Evolutionary conservation across 306 rosid genomes (phyloP).

Genomic region (Cajanus cajan): DNA sequence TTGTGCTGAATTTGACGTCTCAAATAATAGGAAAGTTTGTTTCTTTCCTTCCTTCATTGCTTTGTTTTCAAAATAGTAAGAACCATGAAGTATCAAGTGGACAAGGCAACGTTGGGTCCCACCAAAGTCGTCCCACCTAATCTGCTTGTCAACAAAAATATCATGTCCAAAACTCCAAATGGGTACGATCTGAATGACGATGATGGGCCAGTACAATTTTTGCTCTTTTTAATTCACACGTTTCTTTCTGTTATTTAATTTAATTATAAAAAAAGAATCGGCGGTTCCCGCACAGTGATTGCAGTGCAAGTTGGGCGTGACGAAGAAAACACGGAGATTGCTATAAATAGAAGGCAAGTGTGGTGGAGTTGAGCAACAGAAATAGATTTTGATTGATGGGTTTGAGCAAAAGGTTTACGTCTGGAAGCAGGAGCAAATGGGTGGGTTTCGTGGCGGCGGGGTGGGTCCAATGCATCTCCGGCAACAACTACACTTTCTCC

Average conservation of each 20-base stretch:
- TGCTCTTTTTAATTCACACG: background rate
- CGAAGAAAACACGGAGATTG: no score
- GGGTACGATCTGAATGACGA: background rate
- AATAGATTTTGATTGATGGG: background rate
- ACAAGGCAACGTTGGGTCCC: background rate
- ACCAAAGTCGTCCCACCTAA: no score
- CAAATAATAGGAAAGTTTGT: no score
- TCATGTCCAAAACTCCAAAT: background rate
- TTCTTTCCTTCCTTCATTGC: no score
- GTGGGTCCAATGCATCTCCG: slow-evolving; percentile 89
- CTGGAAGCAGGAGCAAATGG: slow-evolving; percentile 62
- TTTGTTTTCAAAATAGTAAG: no score
- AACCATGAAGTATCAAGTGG: background rate
- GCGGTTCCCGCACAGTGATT: background rate
- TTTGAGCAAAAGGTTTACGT: background rate
- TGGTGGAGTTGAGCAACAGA: background rate
- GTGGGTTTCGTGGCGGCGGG: slow-evolving; percentile 78
- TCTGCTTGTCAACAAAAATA: no score
- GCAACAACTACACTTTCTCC: slow-evolving; percentile 95
- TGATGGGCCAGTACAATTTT: background rate
- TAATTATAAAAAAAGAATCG: background rate
- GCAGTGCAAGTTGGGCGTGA: no score
- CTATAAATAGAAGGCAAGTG: no score
- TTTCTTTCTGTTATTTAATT: background rate
- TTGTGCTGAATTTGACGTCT: no score